Conservation (phyloP, 2,329 filamentous ascomycete genomes). For the Clathrospora elynae region DNA sequence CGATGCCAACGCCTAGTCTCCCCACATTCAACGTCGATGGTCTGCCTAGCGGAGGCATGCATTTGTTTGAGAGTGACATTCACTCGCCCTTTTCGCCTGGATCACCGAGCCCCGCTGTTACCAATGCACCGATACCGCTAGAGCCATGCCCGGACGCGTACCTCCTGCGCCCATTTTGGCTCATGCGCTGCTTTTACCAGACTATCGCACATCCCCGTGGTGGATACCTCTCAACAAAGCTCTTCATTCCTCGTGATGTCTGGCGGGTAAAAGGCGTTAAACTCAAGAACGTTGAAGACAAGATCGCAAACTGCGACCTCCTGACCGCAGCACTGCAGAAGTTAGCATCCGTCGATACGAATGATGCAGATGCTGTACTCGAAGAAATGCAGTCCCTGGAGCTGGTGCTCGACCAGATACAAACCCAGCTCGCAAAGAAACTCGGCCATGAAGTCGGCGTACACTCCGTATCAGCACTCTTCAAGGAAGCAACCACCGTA, state of each 20-base stretch:
- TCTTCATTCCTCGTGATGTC: constrained; percentile 90
- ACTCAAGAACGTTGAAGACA: constrained; percentile 88
- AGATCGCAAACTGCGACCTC: constrained; percentile 87
- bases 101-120: constrained; percentile 65
- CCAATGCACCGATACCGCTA: constrained; percentile 74
- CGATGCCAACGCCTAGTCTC: constrained; percentile 70
- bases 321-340: constrained; percentile 87
- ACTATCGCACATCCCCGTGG: constrained; percentile 89
- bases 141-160: constrained; percentile 91
- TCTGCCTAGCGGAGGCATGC: constrained; percentile 68
- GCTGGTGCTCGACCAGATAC: constrained; percentile 81
- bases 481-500: constrained; percentile 67
- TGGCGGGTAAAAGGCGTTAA: constrained; percentile 96
- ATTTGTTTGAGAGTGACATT: constrained; percentile 83
- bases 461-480: constrained; percentile 72
- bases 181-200: constrained; percentile 93
- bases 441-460: constrained; percentile 93
- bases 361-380: constrained; percentile 86
- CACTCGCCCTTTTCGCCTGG: constrained; percentile 69
- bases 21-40: constrained; percentile 64
- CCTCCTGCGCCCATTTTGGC: constrained; percentile 93
- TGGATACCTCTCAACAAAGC: constrained; percentile 86
- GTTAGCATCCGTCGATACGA: constrained; percentile 80
- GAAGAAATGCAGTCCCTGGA: constrained; percentile 95
- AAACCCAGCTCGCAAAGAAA: constrained; percentile 75